Percentiles rank a stretch among this genome's conserved stretches.
phyloP scores from a whole-genome alignment of 2,329 filamentous ascomycete species.

The Fusarium xylarioides region DNA sequence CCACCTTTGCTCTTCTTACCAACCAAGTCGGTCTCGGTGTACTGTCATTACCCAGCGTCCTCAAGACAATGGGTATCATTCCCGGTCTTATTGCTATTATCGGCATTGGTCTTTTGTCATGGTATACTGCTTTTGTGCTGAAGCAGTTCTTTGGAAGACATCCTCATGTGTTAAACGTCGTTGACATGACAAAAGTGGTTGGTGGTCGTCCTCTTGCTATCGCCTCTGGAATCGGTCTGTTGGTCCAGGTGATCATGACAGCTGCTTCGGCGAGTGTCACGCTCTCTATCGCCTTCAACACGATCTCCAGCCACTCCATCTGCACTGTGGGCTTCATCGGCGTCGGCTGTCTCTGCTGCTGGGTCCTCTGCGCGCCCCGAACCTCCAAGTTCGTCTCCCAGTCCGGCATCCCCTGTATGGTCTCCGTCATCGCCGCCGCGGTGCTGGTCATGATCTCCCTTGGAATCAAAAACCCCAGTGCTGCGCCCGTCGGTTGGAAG shows the following conservation, averaged over 20 bases:
- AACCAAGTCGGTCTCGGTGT: conserved; percentile 52
- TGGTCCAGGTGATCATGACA: conserved; percentile 78
- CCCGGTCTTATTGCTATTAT: conserved; percentile 75
- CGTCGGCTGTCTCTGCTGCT: conserved; percentile 69
- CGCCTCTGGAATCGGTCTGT: conserved; percentile 65
- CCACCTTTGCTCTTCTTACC: conserved; percentile 46
- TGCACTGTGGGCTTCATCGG: conserved; percentile 75
- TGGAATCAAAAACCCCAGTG: conserved; percentile 43
- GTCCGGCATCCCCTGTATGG: conserved; percentile 46
- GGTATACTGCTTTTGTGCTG: conserved; percentile 58
- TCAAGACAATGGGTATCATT: conserved; percentile 72
- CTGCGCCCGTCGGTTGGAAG: conserved; percentile 42
- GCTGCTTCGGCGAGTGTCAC: conserved; percentile 73
- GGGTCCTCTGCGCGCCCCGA: conserved; percentile 70
- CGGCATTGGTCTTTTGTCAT: conserved; percentile 71
- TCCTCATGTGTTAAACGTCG: conserved; percentile 75
- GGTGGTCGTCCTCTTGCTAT: conserved; percentile 45
- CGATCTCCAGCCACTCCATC: conserved; percentile 66
- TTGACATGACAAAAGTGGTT: conserved; percentile 71
- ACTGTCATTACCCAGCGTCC: conserved; percentile 77
- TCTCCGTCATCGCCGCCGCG: conserved; percentile 48
- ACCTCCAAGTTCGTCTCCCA: conserved; percentile 62
- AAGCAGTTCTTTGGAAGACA: conserved; percentile 76
- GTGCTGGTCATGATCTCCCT: conserved; percentile 51
- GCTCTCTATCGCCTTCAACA: conserved; percentile 74